Percentiles rank a stretch among this genome's conserved stretches.
Conservation (phyloP, 176 grass and related monocot species). For the Triticum timopheevii region DNA sequence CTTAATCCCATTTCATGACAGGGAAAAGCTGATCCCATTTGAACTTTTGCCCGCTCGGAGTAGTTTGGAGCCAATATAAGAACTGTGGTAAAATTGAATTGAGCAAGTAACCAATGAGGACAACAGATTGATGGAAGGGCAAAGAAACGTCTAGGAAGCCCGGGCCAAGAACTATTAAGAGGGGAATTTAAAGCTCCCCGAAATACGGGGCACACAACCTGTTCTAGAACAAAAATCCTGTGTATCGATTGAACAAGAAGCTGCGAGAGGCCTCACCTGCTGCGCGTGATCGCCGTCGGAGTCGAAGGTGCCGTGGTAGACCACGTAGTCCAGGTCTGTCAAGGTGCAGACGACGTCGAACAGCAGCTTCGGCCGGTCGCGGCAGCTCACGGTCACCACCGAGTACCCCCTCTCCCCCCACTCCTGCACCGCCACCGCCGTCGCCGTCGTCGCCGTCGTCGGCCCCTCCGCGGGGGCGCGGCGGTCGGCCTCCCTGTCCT, state of each 20-base stretch:
- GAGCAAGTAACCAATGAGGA: background rate
- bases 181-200: background rate
- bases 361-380: constrained; percentile 80
- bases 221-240: background rate
- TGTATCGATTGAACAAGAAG: background rate
- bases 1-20: background rate
- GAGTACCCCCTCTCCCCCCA: constrained; percentile 80
- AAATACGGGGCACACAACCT: background rate
- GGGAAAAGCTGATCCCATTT: background rate
- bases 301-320: constrained; percentile 83
- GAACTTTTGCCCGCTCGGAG: background rate
- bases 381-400: constrained; percentile 75
- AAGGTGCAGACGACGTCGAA: constrained; percentile 93
- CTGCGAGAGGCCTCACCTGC: constrained; percentile 46
- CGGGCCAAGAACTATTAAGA: background rate
- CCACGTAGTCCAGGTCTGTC: constrained; percentile 90
- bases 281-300: constrained; percentile 73
- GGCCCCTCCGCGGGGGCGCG: background rate
- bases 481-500: constrained; percentile 51
- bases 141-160: constrained; percentile 22
- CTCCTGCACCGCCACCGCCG: constrained; percentile 60
- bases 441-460: background rate
- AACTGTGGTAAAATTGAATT: background rate
- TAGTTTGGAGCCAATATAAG: background rate
- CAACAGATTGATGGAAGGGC: background rate